Evolutionary conservation across 495 filamentous ascomycete genomes (phyloP).

Genomic region (Wilcoxina mikolae): DNA sequence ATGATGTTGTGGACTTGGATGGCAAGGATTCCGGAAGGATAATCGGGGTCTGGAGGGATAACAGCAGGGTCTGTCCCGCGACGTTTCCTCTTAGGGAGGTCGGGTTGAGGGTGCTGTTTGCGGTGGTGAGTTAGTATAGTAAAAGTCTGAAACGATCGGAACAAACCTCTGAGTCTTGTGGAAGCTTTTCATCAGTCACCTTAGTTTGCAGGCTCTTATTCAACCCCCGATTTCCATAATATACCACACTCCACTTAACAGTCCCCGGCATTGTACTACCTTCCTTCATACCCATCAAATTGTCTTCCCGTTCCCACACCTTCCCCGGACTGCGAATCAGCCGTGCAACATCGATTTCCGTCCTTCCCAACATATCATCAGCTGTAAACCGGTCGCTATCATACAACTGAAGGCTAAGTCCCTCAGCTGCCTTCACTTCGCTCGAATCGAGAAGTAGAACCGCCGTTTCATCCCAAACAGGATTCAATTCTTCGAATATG

Average conservation of each 20-base stretch:
- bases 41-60: constrained; percentile 39
- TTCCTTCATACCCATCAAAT: constrained; percentile 42
- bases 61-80: constrained; percentile 43
- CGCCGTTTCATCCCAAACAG: constrained; percentile 53
- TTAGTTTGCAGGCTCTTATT: constrained; percentile 41
- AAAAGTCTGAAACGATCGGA: not conserved
- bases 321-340: constrained; percentile 42
- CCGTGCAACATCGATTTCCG: constrained; percentile 49
- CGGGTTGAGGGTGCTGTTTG: constrained; percentile 4
- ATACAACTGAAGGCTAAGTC: constrained; percentile 52
- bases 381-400: constrained; percentile 54
- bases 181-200: constrained; percentile 39
- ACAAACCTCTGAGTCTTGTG: constrained; percentile 11
- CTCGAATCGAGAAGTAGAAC: constrained; percentile 50
- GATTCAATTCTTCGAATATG: constrained; percentile 46
- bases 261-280: constrained; percentile 54
- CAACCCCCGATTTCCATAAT: constrained; percentile 45
- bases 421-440: constrained; percentile 59
- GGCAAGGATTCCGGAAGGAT: constrained; percentile 47
- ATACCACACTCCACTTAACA: constrained; percentile 56
- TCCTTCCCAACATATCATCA: constrained; percentile 57
- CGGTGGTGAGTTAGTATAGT: not conserved
- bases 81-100: constrained; percentile 28
- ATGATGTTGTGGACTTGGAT: constrained; percentile 62
- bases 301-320: constrained; percentile 44